Conservation (phyloP, 129 eudicot genomes). For the Arctium minus region DNA sequence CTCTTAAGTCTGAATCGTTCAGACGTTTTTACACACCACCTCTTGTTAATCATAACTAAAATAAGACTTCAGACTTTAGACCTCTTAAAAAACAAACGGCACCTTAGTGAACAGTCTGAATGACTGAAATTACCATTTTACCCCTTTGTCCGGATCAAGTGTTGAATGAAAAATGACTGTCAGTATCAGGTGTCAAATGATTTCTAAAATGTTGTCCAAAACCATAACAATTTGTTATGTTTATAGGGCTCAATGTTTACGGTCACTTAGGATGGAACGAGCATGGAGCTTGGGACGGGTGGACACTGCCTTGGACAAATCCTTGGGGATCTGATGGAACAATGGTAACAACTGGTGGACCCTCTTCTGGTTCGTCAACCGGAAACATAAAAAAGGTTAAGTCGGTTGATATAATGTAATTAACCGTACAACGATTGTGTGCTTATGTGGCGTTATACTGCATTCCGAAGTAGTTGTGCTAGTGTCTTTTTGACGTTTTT, state of each 20-base stretch:
- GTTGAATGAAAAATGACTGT: too few relatives aligned
- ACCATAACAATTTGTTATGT: background rate
- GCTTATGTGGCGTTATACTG: background rate
- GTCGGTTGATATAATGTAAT: conserved; percentile 26
- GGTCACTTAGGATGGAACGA: conserved; percentile 27
- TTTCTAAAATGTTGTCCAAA: background rate
- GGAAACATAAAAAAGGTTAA: conserved; percentile 27
- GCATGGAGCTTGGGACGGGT: conserved; percentile 25
- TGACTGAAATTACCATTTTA: background rate
- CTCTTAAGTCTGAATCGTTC: too few relatives aligned
- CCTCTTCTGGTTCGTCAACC: conserved; percentile 16
- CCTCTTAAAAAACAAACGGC: too few relatives aligned
- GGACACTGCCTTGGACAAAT: conserved; percentile 27
- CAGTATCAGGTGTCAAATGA: background rate
- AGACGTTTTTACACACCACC: too few relatives aligned
- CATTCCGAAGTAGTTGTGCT: background rate
- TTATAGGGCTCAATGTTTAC: conserved; percentile 15
- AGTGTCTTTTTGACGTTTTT: background rate
- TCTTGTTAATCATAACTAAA: too few relatives aligned
- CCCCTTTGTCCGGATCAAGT: background rate
- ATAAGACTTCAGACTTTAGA: too few relatives aligned
- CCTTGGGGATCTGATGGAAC: conserved; percentile 21
- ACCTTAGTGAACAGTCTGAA: background rate
- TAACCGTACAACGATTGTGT: background rate
- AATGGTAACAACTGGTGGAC: conserved; percentile 25